phyloP scores from a whole-genome alignment of 257 asterid genomes.

The Nicotiana sylvestris region DNA sequence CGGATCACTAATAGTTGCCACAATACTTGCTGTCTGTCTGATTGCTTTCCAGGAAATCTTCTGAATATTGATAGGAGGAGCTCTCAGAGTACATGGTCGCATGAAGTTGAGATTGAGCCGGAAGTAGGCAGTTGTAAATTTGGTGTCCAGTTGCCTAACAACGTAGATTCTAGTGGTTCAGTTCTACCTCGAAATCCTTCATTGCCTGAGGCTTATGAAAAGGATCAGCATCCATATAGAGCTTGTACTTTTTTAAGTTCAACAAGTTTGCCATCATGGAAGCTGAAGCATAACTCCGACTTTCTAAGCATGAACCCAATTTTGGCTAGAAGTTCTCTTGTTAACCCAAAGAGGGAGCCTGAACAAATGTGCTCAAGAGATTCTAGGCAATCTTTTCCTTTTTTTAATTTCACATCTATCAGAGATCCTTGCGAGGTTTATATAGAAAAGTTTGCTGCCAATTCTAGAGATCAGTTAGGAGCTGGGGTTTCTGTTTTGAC shows the following conservation, averaged over 20 bases:
- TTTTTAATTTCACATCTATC: slow-evolving; percentile 72
- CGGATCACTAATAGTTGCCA: slow-evolving; percentile 24
- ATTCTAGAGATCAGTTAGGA: slow-evolving; percentile 28
- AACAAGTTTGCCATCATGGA: slow-evolving; percentile 28
- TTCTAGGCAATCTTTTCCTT: slow-evolving; percentile 32
- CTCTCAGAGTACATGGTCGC: slow-evolving; percentile 29
- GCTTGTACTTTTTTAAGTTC: slow-evolving; percentile 28
- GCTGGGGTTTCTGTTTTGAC: slow-evolving; percentile 32
- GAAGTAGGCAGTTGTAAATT: slow-evolving; percentile 24
- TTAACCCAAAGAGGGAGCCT: slow-evolving; percentile 31
- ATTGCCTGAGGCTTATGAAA: slow-evolving; percentile 22
- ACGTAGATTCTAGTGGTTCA: slow-evolving; percentile 20
- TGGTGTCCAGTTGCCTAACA: slow-evolving; percentile 26
- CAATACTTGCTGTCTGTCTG: slow-evolving; percentile 22
- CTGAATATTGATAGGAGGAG: slow-evolving; percentile 21
- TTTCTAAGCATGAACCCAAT: slow-evolving; percentile 66
- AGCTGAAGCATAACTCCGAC: slow-evolving; percentile 40
- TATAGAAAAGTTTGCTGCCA: slow-evolving; percentile 33
- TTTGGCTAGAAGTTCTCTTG: slow-evolving; percentile 38
- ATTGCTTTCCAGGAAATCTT: slow-evolving; percentile 15
- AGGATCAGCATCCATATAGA: slow-evolving; percentile 24
- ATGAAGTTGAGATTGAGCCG: slow-evolving; percentile 29
- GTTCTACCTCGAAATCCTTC: slow-evolving; percentile 26
- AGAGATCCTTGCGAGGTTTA: slow-evolving; percentile 50
- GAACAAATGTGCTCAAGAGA: slow-evolving; percentile 35